Conservation (phyloP, 2,329 filamentous ascomycete genomes). For the Cyphellophora europaea region DNA sequence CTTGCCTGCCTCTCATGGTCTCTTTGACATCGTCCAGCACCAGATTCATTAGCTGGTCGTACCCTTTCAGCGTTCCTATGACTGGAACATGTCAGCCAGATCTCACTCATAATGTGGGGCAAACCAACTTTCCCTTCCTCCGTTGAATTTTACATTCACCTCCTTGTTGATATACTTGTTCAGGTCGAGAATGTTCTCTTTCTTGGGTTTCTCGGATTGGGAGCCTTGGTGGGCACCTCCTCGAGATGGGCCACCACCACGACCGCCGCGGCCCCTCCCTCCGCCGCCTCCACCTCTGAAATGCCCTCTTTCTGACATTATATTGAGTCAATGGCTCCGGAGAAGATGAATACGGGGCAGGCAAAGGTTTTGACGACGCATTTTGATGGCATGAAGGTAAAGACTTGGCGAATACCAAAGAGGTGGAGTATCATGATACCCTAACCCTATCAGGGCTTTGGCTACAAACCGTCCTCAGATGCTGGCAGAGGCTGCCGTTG, state of each 20-base stretch:
- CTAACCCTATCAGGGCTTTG: too few relatives aligned
- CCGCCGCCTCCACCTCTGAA: slow-evolving; percentile 37
- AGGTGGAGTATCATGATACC: too few relatives aligned
- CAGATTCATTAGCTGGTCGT: slow-evolving; percentile 95
- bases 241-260: slow-evolving; percentile 32
- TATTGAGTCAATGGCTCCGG: too few relatives aligned
- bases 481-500: too few relatives aligned
- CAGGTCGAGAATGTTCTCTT: slow-evolving; percentile 95
- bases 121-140: slow-evolving; percentile 71
- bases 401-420: too few relatives aligned
- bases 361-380: too few relatives aligned
- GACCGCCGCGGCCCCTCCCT: slow-evolving; percentile 24
- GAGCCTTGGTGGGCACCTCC: slow-evolving; percentile 35
- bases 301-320: slow-evolving; percentile 38
- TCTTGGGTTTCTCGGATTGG: slow-evolving; percentile 70
- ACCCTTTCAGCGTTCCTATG: slow-evolving; percentile 82
- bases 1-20: slow-evolving; percentile 63
- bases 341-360: too few relatives aligned
- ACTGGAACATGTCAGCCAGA: slow-evolving; percentile 44
- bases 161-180: slow-evolving; percentile 96
- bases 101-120: background rate
- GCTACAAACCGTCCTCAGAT: too few relatives aligned
- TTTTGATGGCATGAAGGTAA: too few relatives aligned
- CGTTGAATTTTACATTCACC: slow-evolving; percentile 93
- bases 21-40: slow-evolving; percentile 93